Conservation (phyloP, 2,329 filamentous ascomycete genomes). For the Trichophyton schoenleinii region DNA sequence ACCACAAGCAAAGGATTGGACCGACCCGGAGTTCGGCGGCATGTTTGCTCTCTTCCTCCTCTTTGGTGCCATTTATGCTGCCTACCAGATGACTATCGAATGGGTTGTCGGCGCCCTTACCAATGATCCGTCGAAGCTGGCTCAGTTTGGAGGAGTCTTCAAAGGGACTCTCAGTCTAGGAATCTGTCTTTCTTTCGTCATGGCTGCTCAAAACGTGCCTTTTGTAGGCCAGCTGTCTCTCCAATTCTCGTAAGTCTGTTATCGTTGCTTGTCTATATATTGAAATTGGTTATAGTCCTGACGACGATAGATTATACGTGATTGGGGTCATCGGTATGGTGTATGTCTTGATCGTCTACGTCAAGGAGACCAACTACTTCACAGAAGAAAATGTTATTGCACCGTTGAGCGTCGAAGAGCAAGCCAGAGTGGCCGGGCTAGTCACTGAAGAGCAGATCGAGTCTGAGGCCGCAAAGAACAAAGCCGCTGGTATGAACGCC, state of each 20-base stretch:
- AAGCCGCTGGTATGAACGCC: background rate
- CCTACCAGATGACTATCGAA: slow-evolving; percentile 61
- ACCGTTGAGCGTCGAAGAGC: background rate
- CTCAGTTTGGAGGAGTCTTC: slow-evolving; percentile 75
- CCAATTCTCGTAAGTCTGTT: background rate
- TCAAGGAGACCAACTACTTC: background rate
- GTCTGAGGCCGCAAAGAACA: background rate
- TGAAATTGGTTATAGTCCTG: background rate
- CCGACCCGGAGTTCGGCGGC: slow-evolving; percentile 11
- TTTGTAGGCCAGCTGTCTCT: background rate
- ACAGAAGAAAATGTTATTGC: background rate
- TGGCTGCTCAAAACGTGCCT: background rate
- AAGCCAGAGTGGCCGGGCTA: background rate
- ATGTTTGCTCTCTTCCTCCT: slow-evolving; percentile 31
- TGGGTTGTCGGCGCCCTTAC: slow-evolving; percentile 74
- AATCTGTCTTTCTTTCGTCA: slow-evolving; percentile 42
- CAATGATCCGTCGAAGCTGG: slow-evolving; percentile 73
- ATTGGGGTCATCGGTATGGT: background rate
- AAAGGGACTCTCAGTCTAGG: slow-evolving; percentile 71
- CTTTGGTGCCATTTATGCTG: slow-evolving; percentile 75
- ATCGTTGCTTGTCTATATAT: too few species aligned
- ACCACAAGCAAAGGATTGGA: slow-evolving; percentile 10
- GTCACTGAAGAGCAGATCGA: background rate
- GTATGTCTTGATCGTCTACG: background rate
- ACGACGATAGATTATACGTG: background rate